Evolutionary conservation across 192 early-diverging fungal genomes (phyloP).

Genomic region (Gorgonomyces haynaldii): DNA sequence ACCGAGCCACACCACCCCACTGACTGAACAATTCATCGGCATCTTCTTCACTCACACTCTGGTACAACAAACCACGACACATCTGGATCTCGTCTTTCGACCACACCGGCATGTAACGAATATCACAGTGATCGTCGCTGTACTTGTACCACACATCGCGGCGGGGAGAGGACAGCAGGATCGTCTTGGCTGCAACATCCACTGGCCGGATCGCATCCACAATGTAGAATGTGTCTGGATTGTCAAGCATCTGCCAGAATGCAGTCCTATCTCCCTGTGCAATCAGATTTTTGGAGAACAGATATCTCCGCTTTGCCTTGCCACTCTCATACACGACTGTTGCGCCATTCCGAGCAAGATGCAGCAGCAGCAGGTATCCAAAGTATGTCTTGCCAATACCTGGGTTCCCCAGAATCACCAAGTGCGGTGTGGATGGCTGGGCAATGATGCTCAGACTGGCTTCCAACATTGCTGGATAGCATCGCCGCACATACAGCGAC

Average conservation of each 20-base stretch:
- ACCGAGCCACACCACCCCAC: conserved; percentile 1
- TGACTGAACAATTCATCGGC: neutral
- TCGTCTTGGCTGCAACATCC: conserved; percentile 7
- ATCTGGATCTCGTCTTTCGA: neutral
- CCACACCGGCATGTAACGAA: conserved; percentile 5
- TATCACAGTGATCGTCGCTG: neutral
- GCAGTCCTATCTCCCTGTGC: neutral
- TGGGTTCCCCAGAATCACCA: conserved; percentile 5
- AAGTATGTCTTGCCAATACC: conserved; percentile 9
- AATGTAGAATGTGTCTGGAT: neutral
- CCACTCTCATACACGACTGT: conserved; percentile 8
- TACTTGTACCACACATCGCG: conserved; percentile 5
- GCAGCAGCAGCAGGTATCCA: conserved; percentile 4
- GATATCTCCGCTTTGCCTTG: neutral
- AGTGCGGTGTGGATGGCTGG: neutral
- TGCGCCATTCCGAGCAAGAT: conserved; percentile 3
- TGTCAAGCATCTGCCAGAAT: neutral
- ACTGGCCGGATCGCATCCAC: conserved; percentile 2
- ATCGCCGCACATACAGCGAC: neutral
- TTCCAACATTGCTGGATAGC: conserved; percentile 1
- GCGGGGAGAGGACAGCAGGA: conserved; percentile 4
- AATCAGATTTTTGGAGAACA: neutral
- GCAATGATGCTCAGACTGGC: neutral
- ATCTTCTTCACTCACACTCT: neutral
- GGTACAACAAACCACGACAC: neutral